Conservation (phyloP, 306 rosid genomes). For the Cucurbita moschata region DNA sequence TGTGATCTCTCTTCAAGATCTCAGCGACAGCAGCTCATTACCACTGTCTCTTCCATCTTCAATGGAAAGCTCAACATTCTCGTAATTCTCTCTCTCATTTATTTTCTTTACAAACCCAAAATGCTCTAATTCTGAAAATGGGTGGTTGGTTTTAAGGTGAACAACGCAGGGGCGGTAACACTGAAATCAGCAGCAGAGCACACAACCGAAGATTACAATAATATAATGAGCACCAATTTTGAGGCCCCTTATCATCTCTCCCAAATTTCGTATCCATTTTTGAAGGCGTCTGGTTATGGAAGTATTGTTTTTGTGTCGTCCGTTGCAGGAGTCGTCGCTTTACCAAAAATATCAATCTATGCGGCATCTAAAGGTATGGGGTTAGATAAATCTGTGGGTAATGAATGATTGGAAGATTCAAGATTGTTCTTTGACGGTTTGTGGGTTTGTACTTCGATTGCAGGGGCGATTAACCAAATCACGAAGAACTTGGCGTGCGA, state of each 20-base stretch:
- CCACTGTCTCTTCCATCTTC: constrained; percentile 21
- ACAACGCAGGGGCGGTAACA: not conserved
- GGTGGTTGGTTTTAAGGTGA: not conserved
- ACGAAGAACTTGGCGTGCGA: constrained; percentile 46
- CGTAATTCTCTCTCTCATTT: constrained; percentile 7
- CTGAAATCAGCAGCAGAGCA: not conserved
- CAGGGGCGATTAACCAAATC: constrained; percentile 49
- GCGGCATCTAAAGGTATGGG: constrained; percentile 43
- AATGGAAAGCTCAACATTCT: constrained; percentile 37
- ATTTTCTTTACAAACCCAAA: not conserved
- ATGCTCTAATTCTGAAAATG: not conserved
- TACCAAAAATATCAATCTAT: constrained; percentile 17
- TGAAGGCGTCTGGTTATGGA: constrained; percentile 30
- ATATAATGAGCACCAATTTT: constrained; percentile 19
- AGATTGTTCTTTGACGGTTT: too few relatives aligned
- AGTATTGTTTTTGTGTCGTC: constrained; percentile 37
- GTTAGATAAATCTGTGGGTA: not conserved
- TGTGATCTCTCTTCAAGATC: constrained; percentile 18
- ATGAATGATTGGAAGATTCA: not conserved
- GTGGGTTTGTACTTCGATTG: too few relatives aligned
- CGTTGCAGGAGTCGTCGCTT: constrained; percentile 26
- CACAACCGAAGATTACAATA: constrained; percentile 13
- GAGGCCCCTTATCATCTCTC: constrained; percentile 31
- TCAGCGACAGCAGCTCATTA: constrained; percentile 20
- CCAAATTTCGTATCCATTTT: constrained; percentile 30